phyloP scores from a whole-genome alignment of 1,284 basidiomycete species.

The Apiotrichum gracile region DNA sequence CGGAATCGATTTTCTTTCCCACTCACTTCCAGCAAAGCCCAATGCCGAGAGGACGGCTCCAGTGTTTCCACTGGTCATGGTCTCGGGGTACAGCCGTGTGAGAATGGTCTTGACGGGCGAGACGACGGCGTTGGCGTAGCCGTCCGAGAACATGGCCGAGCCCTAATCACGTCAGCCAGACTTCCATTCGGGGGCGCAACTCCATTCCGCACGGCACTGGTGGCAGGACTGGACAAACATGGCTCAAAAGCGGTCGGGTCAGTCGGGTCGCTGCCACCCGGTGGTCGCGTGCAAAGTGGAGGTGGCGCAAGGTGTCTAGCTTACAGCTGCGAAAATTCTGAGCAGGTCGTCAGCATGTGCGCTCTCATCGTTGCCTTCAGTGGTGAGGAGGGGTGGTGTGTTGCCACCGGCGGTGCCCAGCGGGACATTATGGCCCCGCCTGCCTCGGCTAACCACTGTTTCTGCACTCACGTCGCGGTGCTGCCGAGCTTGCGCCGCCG shows the following conservation, averaged over 20 bases:
- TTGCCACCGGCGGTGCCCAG: not conserved
- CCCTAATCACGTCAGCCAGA: slow-evolving; percentile 46
- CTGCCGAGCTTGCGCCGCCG: not conserved
- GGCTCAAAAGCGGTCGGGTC: no score
- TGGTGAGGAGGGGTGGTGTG: not conserved
- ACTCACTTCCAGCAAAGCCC: slow-evolving; percentile 65
- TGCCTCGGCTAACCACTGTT: not conserved
- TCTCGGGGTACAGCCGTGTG: slow-evolving; percentile 57
- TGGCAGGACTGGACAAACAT: not conserved
- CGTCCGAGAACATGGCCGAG: slow-evolving; percentile 75
- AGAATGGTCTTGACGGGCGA: slow-evolving; percentile 56
- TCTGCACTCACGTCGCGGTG: slow-evolving; percentile 8
- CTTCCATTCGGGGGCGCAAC: not conserved
- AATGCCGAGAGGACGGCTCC: slow-evolving; percentile 57
- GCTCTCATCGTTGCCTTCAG: not conserved
- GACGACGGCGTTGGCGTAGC: slow-evolving; percentile 74
- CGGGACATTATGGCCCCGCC: not conserved
- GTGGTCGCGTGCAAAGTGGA: not conserved
- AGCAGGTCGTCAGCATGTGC: not conserved
- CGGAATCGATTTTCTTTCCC: no score
- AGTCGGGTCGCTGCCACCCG: not conserved
- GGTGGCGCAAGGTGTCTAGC: not conserved
- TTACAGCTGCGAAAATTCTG: slow-evolving; percentile 10
- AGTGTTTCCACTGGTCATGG: slow-evolving; percentile 51
- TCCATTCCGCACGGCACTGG: no score